Conservation (phyloP, 805 yeast species). For the Candida chilensis region DNA sequence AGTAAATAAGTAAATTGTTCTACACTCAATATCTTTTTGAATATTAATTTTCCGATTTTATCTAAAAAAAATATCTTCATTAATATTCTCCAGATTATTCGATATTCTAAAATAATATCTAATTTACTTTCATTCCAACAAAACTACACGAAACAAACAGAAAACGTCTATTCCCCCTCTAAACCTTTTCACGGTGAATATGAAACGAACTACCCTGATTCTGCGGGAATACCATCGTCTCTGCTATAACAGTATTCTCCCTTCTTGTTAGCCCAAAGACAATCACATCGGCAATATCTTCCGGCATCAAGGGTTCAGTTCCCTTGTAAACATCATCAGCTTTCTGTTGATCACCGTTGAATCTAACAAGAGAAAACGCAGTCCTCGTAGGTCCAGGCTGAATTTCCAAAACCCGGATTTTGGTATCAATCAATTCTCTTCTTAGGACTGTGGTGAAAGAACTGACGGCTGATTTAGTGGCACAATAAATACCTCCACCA, state of each 20-base stretch:
- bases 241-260: constrained; percentile 64
- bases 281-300: constrained; percentile 69
- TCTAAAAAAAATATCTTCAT: no score
- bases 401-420: constrained; percentile 61
- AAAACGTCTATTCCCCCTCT: no score
- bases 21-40: neutral
- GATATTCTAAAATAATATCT: no score
- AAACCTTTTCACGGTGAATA: no score
- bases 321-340: constrained; percentile 63
- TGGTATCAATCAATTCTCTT: constrained; percentile 42
- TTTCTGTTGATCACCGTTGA: constrained; percentile 48
- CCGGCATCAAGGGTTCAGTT: constrained; percentile 61
- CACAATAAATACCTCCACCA: constrained; percentile 72
- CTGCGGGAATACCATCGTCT: constrained; percentile 27
- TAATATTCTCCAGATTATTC: no score
- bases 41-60: no score
- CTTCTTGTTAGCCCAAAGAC: constrained; percentile 61
- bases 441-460: constrained; percentile 61
- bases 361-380: constrained; percentile 60
- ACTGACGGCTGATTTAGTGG: constrained; percentile 64
- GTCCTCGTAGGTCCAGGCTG: constrained; percentile 80
- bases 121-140: no score
- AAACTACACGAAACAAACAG: no score
- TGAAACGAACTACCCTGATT: constrained; percentile 29
- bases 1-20: neutral